Base-by-base conservation (phyloP, 1,284 basidiomycete species). In the Malassezia equina region DNA sequence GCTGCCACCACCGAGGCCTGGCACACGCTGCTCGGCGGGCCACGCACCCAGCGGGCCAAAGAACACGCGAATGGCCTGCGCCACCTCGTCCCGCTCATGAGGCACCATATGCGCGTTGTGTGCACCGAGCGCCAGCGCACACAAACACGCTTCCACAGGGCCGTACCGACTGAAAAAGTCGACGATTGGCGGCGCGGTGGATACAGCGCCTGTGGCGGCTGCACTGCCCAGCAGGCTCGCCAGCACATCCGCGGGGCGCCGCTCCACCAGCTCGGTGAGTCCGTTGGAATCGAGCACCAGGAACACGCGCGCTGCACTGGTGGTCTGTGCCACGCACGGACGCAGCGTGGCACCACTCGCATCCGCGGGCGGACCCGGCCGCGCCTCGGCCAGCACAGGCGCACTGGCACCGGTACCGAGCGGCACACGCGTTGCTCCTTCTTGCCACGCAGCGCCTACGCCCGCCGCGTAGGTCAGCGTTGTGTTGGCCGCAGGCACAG, bases 281-380 rank as follows among this genome's bases (percentile, higher is more conserved):
- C 89, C 90, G 31, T 83, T 84, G 65, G 87, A 88, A 19, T 88
- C 89, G 57, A 94, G 76, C 52, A 93, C 81, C 76, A 93, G 82
- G 72, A 91, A 91, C 64, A 86, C 84, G 46, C 82, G 80, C 28
- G 86, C 80, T 12, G 81, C 78, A 58, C 85, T 81, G 11, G 82
- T 82, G 65, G 86, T 84, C 71, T 93, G 88, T 13, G 81, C 81
- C 0, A 85, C 85, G 13, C 91, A 78, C 71, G 91, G 87, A 64
- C 90, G 89, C 43, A 82, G 51, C 27, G 63, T 54, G 43, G 63
- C 63, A 32, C 64, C 67, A 27, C 59, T 62, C 7, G 46, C 27
- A 3, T 40, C 41, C 13, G 45, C 28, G 7, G 40, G 19, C 13
- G 29, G 32, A 1, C 15, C 19, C 9, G 36, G 36, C 36, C 3